phyloP scores from a whole-genome alignment of 164 flowering plant species.

The Sedum album region DNA sequence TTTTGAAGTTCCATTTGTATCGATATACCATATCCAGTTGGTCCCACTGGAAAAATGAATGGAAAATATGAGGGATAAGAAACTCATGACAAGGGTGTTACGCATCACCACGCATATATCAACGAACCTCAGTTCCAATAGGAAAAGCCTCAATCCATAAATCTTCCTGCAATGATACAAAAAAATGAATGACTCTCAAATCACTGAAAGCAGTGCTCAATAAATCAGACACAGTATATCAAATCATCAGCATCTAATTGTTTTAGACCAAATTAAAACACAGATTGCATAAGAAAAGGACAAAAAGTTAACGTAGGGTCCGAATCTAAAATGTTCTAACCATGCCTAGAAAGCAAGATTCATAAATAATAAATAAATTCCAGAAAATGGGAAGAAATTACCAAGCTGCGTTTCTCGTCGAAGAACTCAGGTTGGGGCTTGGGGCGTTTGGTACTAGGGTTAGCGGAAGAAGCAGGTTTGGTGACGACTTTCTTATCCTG shows the following conservation, averaged over 20 bases:
- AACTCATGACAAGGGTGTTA: background rate
- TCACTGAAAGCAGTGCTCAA: too few species aligned
- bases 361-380: too few species aligned
- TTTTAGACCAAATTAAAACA: too few species aligned
- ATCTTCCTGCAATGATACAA: slow-evolving; percentile 59
- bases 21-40: slow-evolving; percentile 68
- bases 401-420: background rate
- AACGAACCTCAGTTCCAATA: slow-evolving; percentile 89
- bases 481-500: background rate
- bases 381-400: too few species aligned
- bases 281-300: too few species aligned
- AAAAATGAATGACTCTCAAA: too few species aligned
- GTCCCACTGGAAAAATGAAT: slow-evolving; percentile 66
- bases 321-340: too few species aligned
- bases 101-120: background rate
- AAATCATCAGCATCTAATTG: too few species aligned
- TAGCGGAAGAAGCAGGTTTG: background rate
- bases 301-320: too few species aligned
- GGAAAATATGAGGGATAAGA: slow-evolving; percentile 7
- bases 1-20: slow-evolving; percentile 77
- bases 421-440: background rate
- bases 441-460: background rate
- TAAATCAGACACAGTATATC: too few species aligned
- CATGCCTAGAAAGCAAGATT: too few species aligned
- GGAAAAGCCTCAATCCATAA: slow-evolving; percentile 75